phyloP scores from a whole-genome alignment of 1,139 yeast species.

The Spathaspora jeffriesii region DNA sequence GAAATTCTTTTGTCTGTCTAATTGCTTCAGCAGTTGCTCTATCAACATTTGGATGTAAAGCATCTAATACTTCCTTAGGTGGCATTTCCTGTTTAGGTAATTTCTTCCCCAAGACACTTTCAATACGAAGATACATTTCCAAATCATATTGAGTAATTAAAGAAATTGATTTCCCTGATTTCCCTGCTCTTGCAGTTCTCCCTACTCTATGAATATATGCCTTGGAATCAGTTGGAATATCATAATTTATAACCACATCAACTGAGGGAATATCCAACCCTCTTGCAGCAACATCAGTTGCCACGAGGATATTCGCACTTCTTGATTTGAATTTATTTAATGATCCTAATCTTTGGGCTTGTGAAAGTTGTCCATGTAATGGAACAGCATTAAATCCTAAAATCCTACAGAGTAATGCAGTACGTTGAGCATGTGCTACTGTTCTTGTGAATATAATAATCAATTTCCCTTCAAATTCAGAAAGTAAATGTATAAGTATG shows the following conservation, averaged over 20 bases:
- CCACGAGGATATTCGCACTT: constrained; percentile 77
- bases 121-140: constrained; percentile 85
- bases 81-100: constrained; percentile 79
- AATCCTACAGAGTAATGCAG: constrained; percentile 77
- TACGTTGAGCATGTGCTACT: constrained; percentile 92
- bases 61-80: constrained; percentile 73
- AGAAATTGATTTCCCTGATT: constrained; percentile 90
- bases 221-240: constrained; percentile 97
- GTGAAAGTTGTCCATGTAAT: constrained; percentile 91
- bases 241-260: constrained; percentile 90
- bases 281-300: constrained; percentile 98
- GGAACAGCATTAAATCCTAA: constrained; percentile 92
- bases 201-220: constrained; percentile 98
- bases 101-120: constrained; percentile 78
- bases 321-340: constrained; percentile 92
- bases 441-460: constrained; percentile 91
- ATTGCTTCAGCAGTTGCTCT: constrained; percentile 92
- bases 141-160: constrained; percentile 94
- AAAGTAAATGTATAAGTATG: constrained; percentile 74
- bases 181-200: constrained; percentile 97
- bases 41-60: constrained; percentile 85
- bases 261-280: constrained; percentile 97
- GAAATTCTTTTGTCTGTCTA: constrained; percentile 75
- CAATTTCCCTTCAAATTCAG: constrained; percentile 85
- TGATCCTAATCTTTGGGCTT: constrained; percentile 90